Conservation (phyloP, 2,329 filamentous ascomycete genomes). For the Colletotrichum sojae region DNA sequence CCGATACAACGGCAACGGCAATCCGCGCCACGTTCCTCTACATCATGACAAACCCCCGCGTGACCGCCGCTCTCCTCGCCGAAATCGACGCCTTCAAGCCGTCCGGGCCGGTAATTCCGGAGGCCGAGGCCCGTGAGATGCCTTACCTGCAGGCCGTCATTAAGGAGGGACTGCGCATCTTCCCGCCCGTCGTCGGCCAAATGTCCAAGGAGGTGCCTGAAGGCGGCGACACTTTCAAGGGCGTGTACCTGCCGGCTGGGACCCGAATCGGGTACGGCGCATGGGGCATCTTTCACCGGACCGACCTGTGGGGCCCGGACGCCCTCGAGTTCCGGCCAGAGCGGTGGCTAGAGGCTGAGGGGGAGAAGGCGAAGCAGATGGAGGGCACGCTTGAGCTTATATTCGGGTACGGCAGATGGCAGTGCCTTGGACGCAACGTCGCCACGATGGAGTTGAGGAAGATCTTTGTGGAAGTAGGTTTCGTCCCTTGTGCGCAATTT, state of each 20-base stretch:
- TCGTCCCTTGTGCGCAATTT: not conserved
- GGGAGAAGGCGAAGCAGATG: constrained; percentile 51
- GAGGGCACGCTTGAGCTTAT: constrained; percentile 55
- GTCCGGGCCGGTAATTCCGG: constrained; percentile 45
- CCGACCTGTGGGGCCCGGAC: constrained; percentile 35
- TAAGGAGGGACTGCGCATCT: constrained; percentile 61
- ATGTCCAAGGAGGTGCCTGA: constrained; percentile 56
- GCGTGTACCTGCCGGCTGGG: constrained; percentile 50
- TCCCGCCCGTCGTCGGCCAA: constrained; percentile 53
- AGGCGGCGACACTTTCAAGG: constrained; percentile 53
- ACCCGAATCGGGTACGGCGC: constrained; percentile 52
- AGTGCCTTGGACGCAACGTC: constrained; percentile 55
- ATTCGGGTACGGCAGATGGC: constrained; percentile 56
- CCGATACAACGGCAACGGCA: constrained; percentile 70
- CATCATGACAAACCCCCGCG: constrained; percentile 63
- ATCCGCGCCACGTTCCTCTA: constrained; percentile 69
- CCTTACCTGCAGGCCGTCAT: constrained; percentile 66
- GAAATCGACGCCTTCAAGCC: constrained; percentile 56
- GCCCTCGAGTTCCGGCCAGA: constrained; percentile 37
- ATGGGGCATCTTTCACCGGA: constrained; percentile 50
- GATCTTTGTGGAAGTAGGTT: constrained; percentile 49
- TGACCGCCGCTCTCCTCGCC: constrained; percentile 60
- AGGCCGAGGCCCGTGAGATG: constrained; percentile 53
- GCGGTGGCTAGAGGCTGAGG: constrained; percentile 42
- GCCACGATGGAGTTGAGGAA: constrained; percentile 55